Conservation (phyloP, 108 stramenopile genomes). For the Skeletonema menzelii region DNA sequence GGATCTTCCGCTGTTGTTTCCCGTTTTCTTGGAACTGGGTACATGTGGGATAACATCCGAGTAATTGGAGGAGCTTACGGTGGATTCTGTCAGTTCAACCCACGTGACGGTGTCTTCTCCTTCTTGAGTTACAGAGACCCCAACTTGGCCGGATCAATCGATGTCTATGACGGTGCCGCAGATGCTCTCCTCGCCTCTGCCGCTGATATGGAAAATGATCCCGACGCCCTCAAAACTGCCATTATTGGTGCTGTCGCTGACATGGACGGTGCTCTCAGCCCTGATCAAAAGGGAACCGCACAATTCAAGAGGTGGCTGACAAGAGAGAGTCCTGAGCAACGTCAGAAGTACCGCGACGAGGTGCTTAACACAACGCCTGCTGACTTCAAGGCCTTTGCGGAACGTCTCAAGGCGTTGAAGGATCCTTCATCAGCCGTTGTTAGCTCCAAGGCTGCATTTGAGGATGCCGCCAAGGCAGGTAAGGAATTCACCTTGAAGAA, state of each 20-base stretch:
- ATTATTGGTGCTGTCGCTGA: conserved; percentile 94
- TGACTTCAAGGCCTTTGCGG: conserved; percentile 90
- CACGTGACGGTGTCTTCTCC: conserved; percentile 72
- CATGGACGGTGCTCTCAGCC: conserved; percentile 89
- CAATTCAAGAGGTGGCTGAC: conserved; percentile 82
- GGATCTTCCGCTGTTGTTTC: conserved; percentile 81
- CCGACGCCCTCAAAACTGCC: conserved; percentile 79
- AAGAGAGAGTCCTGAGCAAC: conserved; percentile 78
- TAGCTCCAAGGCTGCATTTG: conserved; percentile 88
- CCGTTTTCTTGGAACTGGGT: conserved; percentile 86
- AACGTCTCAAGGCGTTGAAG: conserved; percentile 80
- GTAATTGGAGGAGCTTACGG: conserved; percentile 96
- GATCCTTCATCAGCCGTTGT: conserved; percentile 85
- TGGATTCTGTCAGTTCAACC: conserved; percentile 91
- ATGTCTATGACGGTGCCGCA: conserved; percentile 93
- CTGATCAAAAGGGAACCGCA: conserved; percentile 85
- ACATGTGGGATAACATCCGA: conserved; percentile 94
- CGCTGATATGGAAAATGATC: conserved; percentile 77
- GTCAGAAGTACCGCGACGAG: conserved; percentile 88
- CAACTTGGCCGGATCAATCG: conserved; percentile 90
- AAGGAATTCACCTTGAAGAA: conserved; percentile 65
- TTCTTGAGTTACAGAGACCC: conserved; percentile 97
- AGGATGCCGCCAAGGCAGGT: conserved; percentile 78
- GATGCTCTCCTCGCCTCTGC: conserved; percentile 76
- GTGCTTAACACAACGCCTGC: conserved; percentile 84